Percentiles rank a stretch among this genome's conserved stretches.
These are phyloP conservation scores for Pleurotus giganteus DNA, from an alignment of 768 basidiomycete genomes.

Conservation along the genomic window DNA sequence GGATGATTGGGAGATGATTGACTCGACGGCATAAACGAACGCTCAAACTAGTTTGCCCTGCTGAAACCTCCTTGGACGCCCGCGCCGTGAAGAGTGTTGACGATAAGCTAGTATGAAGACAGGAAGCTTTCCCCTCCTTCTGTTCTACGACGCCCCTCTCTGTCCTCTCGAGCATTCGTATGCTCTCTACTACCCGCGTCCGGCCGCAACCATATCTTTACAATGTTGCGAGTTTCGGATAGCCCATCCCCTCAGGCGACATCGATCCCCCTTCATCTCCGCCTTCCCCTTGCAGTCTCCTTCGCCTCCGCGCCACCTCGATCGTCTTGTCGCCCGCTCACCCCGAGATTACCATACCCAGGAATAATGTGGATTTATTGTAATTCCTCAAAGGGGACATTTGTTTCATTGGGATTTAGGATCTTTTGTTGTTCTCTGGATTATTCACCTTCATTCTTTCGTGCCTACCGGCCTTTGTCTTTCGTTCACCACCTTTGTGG, in stretches of 20 bases:
- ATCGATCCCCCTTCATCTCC: neutral
- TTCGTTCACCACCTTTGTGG: neutral
- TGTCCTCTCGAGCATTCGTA: neutral
- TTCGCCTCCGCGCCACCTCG: neutral
- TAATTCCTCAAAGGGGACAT: neutral
- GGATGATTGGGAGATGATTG: conserved; percentile 2
- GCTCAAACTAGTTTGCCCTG: neutral
- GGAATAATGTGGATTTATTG: neutral
- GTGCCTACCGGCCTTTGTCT: neutral
- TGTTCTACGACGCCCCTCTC: neutral
- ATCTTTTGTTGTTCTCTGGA: neutral
- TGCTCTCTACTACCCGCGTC: neutral
- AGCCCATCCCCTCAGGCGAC: neutral
- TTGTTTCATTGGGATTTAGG: neutral
- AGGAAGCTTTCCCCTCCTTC: neutral
- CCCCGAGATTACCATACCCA: neutral
- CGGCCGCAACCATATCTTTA: conserved; percentile 2
- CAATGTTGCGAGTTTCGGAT: neutral
- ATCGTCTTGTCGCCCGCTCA: neutral
- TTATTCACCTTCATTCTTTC: neutral
- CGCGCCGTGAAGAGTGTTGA: neutral
- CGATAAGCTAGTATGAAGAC: neutral
- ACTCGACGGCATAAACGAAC: neutral
- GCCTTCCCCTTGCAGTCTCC: neutral
- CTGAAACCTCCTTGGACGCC: neutral